Evolutionary conservation across 108 stramenopile species (phyloP).

Genomic region (Nitzschia palea): DNA sequence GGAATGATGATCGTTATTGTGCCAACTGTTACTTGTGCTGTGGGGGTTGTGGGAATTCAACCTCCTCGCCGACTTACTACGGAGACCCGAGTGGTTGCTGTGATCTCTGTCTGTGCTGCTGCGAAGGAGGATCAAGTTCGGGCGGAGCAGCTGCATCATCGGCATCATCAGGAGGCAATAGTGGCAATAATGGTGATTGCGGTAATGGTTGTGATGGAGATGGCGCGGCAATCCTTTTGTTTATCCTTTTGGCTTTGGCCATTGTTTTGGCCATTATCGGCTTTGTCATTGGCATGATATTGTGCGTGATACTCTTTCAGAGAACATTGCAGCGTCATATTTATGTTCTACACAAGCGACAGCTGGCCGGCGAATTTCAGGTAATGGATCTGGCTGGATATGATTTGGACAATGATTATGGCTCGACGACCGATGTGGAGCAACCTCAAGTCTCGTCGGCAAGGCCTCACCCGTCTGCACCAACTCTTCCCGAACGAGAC

Average conservation of each 20-base stretch:
- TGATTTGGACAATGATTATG: slow-evolving; percentile 13
- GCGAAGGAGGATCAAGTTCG: too few species aligned
- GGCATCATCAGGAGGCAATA: too few species aligned
- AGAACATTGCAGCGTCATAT: slow-evolving; percentile 19
- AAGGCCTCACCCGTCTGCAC: slow-evolving; percentile 18
- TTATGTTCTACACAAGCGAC: slow-evolving; percentile 23
- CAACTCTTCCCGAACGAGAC: slow-evolving; percentile 3
- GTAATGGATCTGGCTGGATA: slow-evolving; percentile 27
- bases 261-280: slow-evolving; percentile 29
- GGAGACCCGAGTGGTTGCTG: too few species aligned
- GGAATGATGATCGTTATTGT: too few species aligned
- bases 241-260: slow-evolving; percentile 17
- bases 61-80: too few species aligned
- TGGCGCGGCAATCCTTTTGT: background rate
- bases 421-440: background rate
- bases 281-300: slow-evolving; percentile 18
- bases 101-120: too few species aligned
- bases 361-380: slow-evolving; percentile 20
- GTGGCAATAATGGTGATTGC: background rate
- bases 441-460: background rate
- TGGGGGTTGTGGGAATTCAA: too few species aligned
- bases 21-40: too few species aligned
- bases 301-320: slow-evolving; percentile 12
- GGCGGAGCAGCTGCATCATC: too few species aligned
- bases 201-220: slow-evolving; percentile 2